phyloP scores from a whole-genome alignment of 495 filamentous ascomycete species.

The Evernia prunastri region DNA sequence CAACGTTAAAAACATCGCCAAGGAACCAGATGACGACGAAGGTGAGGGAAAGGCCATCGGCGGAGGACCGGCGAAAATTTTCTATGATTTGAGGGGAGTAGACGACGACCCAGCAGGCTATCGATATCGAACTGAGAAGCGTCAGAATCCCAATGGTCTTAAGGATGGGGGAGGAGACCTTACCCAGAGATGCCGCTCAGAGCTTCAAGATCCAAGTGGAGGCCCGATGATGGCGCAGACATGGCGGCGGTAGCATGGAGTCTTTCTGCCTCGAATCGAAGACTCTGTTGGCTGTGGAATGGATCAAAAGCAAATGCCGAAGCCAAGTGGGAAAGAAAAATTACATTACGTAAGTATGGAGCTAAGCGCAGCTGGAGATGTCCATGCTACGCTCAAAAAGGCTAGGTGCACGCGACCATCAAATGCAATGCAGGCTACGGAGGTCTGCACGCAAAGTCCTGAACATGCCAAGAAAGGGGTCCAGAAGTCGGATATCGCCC shows the following conservation, averaged over 20 bases:
- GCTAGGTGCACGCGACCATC: background rate
- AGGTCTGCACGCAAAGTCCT: too few relatives aligned
- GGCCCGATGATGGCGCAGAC: conserved; percentile 29
- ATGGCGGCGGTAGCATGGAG: background rate
- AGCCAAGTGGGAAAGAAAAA: background rate
- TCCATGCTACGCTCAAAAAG: background rate
- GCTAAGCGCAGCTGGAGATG: background rate
- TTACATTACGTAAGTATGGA: background rate
- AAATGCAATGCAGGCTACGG: too few relatives aligned
- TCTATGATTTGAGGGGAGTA: conserved; percentile 96
- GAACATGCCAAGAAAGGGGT: too few relatives aligned
- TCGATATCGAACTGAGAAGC: conserved; percentile 69
- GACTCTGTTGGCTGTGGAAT: background rate
- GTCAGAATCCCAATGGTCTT: conserved; percentile 10
- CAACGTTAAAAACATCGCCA: conserved; percentile 95
- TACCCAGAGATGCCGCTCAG: conserved; percentile 86
- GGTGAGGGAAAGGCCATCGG: conserved; percentile 80
- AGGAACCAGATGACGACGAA: conserved; percentile 88
- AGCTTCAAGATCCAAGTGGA: conserved; percentile 74
- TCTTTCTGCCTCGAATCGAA: background rate
- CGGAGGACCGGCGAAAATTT: conserved; percentile 80
- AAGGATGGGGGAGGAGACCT: conserved; percentile 24
- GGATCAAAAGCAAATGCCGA: background rate
- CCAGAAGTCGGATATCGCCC: too few relatives aligned
- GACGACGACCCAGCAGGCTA: conserved; percentile 96